A percentile compares a stretch with the other conserved stretches of the same genome.
Evolutionary conservation across 306 rosid species (phyloP).

Genomic region (Sicyos baderoa): DNA sequence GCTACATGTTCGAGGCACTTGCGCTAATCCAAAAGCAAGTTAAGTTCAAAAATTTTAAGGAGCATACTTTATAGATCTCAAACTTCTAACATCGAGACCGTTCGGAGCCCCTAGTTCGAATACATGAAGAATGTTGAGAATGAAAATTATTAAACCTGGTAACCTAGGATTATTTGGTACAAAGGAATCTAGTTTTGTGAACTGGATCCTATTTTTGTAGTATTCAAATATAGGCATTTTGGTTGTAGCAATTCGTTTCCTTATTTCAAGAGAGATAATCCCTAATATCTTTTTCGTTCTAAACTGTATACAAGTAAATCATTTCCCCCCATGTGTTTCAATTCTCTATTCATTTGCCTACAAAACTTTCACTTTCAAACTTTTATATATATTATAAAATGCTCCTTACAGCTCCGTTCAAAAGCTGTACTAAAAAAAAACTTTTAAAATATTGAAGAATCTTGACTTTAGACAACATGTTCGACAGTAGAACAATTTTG

Average conservation of each 20-base stretch:
- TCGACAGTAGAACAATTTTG: neutral
- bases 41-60: too few species aligned
- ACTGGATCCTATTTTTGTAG: neutral
- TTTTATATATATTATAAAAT: neutral
- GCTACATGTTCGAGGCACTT: too few species aligned
- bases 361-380: neutral
- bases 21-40: too few species aligned
- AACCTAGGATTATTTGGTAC: neutral
- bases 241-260: neutral
- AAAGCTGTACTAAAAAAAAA: neutral
- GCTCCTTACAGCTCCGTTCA: neutral
- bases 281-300: neutral
- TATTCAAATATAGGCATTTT: neutral
- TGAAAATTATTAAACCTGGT: neutral
- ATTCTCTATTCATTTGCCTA: neutral
- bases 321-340: neutral
- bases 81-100: too few species aligned
- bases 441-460: neutral
- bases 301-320: neutral
- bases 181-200: neutral
- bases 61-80: too few species aligned
- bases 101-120: too few species aligned
- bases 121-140: too few species aligned
- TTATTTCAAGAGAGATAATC: neutral
- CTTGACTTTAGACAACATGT: neutral